Evolutionary conservation across 352 stramenopile genomes (phyloP).

Genomic region (Globisporangium megalacanthum): DNA sequence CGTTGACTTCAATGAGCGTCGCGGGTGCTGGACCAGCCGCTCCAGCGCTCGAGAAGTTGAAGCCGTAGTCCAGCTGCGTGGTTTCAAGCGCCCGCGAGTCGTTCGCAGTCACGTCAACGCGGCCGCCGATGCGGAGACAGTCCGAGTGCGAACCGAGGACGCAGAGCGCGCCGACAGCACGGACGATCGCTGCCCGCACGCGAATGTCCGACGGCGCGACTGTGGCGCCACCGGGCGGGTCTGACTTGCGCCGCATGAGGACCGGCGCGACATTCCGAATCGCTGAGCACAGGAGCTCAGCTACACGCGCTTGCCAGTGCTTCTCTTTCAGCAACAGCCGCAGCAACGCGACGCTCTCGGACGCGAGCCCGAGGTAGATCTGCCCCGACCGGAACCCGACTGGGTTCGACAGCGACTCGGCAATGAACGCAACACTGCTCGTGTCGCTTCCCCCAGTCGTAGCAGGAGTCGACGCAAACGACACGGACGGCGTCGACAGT

Average conservation of each 20-base stretch:
- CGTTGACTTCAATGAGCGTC: conserved; percentile 74
- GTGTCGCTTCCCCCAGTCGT: conserved; percentile 16
- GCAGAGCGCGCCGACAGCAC: conserved; percentile 75
- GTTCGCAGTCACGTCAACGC: conserved; percentile 61
- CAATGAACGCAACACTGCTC: conserved; percentile 25
- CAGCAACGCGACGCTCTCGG: conserved; percentile 78
- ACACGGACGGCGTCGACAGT: conserved; percentile 49
- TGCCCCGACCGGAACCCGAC: conserved; percentile 78
- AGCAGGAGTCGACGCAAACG: conserved; percentile 24
- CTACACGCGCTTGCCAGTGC: conserved; percentile 53
- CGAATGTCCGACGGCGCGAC: conserved; percentile 51
- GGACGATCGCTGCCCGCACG: conserved; percentile 63
- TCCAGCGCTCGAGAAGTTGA: conserved; percentile 28
- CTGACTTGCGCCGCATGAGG: conserved; percentile 32
- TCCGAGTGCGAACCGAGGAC: conserved; percentile 81
- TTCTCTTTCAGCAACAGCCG: conserved; percentile 63
- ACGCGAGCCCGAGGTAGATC: conserved; percentile 70
- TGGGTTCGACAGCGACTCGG: conserved; percentile 75
- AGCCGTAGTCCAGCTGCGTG: conserved; percentile 42
- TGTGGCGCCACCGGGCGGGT: conserved; percentile 1
- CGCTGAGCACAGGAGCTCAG: conserved; percentile 57
- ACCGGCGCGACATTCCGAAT: conserved; percentile 75
- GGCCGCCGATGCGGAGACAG: conserved; percentile 76
- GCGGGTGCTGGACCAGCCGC: conserved; percentile 40
- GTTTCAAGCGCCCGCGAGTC: conserved; percentile 20